These are phyloP conservation scores for Penicillium aurantiogriseum DNA, from an alignment of 2,329 filamentous ascomycete species.

Conservation along the genomic window DNA sequence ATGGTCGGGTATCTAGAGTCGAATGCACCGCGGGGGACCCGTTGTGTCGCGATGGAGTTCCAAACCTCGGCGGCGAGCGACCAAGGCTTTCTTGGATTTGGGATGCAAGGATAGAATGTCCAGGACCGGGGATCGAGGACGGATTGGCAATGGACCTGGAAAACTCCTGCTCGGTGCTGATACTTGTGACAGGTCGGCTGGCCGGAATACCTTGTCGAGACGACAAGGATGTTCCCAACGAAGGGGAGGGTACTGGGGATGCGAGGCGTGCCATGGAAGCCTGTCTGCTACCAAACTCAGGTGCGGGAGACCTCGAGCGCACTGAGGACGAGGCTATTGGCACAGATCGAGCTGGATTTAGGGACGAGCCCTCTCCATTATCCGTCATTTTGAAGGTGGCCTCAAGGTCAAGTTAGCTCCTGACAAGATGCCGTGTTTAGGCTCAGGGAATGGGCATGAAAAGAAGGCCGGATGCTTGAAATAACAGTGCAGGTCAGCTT, in stretches of 20 bases:
- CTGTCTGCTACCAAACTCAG: constrained; percentile 49
- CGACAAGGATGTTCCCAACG: constrained; percentile 29
- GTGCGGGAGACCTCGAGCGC: constrained; percentile 38
- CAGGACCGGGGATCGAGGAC: constrained; percentile 69
- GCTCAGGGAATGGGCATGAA: not conserved
- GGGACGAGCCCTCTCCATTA: constrained; percentile 39
- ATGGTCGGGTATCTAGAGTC: constrained; percentile 48
- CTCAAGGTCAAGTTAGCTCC: constrained; percentile 9
- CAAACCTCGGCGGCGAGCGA: constrained; percentile 43
- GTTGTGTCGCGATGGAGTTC: constrained; percentile 52
- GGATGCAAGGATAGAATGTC: constrained; percentile 81
- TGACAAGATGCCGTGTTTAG: not conserved
- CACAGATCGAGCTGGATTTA: constrained; percentile 32
- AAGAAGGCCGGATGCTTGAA: not conserved
- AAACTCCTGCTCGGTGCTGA: constrained; percentile 58
- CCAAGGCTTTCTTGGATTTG: constrained; percentile 76
- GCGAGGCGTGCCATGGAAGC: constrained; percentile 56
- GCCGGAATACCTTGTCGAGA: constrained; percentile 43
- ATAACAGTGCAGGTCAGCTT: not conserved
- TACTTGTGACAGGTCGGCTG: constrained; percentile 31
- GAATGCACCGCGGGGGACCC: constrained; percentile 57
- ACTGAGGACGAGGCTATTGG: constrained; percentile 34
- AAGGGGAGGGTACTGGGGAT: constrained; percentile 54
- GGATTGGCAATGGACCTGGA: constrained; percentile 55
- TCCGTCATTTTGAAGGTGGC: constrained; percentile 31